phyloP scores from a whole-genome alignment of 176 grass and related monocot species.

The Carex parvula region DNA sequence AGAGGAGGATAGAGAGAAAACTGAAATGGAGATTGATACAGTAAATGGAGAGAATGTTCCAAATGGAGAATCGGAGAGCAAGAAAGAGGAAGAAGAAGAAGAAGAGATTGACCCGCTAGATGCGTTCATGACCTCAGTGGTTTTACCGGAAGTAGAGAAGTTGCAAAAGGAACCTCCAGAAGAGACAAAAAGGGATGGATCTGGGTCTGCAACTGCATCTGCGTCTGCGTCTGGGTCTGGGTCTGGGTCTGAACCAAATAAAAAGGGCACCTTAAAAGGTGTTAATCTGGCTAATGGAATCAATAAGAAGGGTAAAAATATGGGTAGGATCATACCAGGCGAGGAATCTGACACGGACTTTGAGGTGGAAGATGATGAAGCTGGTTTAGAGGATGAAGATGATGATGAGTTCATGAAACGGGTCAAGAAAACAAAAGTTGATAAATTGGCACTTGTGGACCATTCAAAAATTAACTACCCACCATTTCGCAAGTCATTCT shows the following conservation, averaged over 20 bases:
- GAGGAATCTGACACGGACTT: conserved; percentile 72
- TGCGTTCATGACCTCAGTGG: conserved; percentile 92
- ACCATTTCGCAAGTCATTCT: conserved; percentile 86
- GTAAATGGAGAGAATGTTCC: conserved; percentile 31
- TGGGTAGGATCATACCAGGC: conserved; percentile 74
- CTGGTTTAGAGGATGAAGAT: conserved; percentile 58
- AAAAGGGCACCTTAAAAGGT: conserved; percentile 32
- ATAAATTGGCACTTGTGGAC: conserved; percentile 83
- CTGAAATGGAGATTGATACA: conserved; percentile 49
- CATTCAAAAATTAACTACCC: conserved; percentile 93
- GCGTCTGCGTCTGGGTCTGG: not conserved
- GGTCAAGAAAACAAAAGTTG: conserved; percentile 92
- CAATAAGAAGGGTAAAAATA: conserved; percentile 36
- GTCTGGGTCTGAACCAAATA: conserved; percentile 38
- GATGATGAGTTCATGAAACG: conserved; percentile 92
- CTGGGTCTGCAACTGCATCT: not conserved
- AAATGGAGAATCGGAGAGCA: conserved; percentile 24
- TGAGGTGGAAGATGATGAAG: conserved; percentile 38
- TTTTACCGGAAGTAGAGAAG: conserved; percentile 83
- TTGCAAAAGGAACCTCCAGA: conserved; percentile 42
- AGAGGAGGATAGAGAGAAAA: conserved; percentile 53
- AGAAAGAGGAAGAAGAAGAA: conserved; percentile 48
- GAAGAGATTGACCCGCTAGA: conserved; percentile 91
- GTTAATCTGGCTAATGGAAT: conserved; percentile 36
- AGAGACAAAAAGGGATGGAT: conserved; percentile 13